A percentile compares a stretch with the other conserved stretches of the same genome.
phyloP scores from a whole-genome alignment of 192 early-diverging fungal species.

The Linnemannia zychae region DNA sequence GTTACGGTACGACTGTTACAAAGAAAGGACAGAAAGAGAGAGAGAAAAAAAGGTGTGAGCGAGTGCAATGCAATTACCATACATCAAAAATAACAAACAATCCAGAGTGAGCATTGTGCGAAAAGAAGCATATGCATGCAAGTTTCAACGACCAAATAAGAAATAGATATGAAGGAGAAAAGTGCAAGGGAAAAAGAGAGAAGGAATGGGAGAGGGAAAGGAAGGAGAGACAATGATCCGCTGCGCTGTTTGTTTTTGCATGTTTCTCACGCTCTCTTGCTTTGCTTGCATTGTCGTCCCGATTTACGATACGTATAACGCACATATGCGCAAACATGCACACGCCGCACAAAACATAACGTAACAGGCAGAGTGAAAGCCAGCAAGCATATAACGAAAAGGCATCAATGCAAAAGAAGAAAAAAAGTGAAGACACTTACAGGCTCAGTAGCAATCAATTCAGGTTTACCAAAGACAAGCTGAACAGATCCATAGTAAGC shows the following conservation, averaged over 20 bases:
- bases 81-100: not conserved
- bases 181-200: not conserved
- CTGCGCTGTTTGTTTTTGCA: not conserved
- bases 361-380: too few species aligned
- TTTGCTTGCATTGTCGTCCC: not conserved
- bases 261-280: not conserved
- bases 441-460: conserved; percentile 40
- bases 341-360: too few species aligned
- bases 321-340: not conserved
- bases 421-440: conserved; percentile 14
- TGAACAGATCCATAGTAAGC: conserved; percentile 39
- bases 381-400: not conserved
- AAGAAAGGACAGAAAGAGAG: not conserved
- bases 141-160: not conserved
- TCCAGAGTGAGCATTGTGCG: not conserved
- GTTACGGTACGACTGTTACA: conserved; percentile 33
- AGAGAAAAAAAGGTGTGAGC: too few species aligned
- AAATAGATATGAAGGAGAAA: not conserved
- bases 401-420: not conserved
- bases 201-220: not conserved
- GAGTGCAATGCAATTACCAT: not conserved
- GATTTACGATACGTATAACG: not conserved
- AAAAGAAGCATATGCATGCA: not conserved
- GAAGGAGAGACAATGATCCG: not conserved
- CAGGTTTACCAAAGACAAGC: conserved; percentile 24